Base-by-base conservation (phyloP, 176 grass and related monocot genomes). In the Saccharum officinarum region DNA sequence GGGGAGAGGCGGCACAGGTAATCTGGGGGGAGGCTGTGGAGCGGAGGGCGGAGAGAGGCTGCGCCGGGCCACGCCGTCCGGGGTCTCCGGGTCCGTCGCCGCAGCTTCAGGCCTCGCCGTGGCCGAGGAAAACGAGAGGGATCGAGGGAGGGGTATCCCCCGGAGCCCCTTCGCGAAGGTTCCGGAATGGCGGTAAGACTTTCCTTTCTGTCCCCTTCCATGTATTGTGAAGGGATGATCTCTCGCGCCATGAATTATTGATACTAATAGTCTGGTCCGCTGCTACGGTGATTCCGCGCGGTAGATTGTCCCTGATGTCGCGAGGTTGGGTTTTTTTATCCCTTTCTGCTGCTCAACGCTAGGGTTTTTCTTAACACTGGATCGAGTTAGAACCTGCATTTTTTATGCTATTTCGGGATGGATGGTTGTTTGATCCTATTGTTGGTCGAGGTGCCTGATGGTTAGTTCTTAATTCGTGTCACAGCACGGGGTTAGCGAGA, bases 401-500 rank as follows among this genome's bases (percentile, higher is more conserved):
- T 37, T 55, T 10, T 33, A 22, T 20, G 30, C 17, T 4, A 7
- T 36, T 75, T 80, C 46, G 39, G 26, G 26, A 16, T 71, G 39
- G 4, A 1, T 83, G 4, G 17, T 83, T 10, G 5, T 71, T 81
- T 82, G 4, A 5, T 70, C 69, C 75, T 6, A 18, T 20, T 41
- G 49, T 59, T 68, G 26, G 50, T 36, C n/a, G 28, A 69, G 14
- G 16, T 57, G 54, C 59, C 74, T 91, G 68, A 77, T 3, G 16
- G 34, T 4, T 34, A 23, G 11, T 46, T 7, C 22, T 81, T 46
- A 44, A 86, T 45, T 65, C n/a, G 1, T 86, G 52, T 75, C 46
- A 79, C 82, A 94, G 89, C 69, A 93, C 42, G 64, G 81, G 77
- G 41, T 76, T 39, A 83, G 85, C 10, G 92, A 86, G 26, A 87